A percentile compares a stretch with the other conserved stretches of the same genome.
Evolutionary conservation across 192 early-diverging fungal species (phyloP).

Genomic region (Coemansia sp.): DNA sequence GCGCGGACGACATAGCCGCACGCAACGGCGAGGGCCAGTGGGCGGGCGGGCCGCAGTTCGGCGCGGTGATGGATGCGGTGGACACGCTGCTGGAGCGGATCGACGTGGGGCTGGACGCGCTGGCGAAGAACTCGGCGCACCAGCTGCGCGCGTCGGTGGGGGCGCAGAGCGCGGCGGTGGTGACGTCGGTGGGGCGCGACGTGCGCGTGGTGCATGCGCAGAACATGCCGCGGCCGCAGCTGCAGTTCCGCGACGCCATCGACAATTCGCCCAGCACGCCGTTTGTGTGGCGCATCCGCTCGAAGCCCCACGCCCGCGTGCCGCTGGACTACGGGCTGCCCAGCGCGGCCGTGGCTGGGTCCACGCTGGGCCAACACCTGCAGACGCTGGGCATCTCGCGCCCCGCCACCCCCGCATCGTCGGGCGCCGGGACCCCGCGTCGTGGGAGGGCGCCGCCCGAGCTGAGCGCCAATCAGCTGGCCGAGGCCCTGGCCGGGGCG

Average conservation of each 20-base stretch:
- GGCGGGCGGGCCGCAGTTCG: constrained; percentile 66
- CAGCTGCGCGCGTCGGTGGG: constrained; percentile 18
- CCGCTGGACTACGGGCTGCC: constrained; percentile 68
- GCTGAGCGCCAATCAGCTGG: background rate
- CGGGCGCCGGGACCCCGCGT: constrained; percentile 7
- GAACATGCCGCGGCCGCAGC: constrained; percentile 82
- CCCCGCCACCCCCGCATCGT: constrained; percentile 5
- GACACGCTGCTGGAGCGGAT: constrained; percentile 83
- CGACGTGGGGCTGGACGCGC: constrained; percentile 76
- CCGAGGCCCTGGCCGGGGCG: constrained; percentile 1
- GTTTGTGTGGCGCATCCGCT: constrained; percentile 74
- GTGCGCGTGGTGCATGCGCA: constrained; percentile 64
- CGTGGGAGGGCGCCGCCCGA: constrained; percentile 1
- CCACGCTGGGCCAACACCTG: constrained; percentile 35
- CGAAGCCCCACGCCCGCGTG: constrained; percentile 78
- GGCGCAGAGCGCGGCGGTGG: constrained; percentile 33
- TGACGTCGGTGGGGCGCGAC: constrained; percentile 45
- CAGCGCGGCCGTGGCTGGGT: constrained; percentile 9
- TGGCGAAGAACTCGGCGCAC: constrained; percentile 44
- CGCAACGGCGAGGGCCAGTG: constrained; percentile 57
- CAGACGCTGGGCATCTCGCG: constrained; percentile 37
- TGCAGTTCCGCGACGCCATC: constrained; percentile 78
- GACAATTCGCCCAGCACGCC: constrained; percentile 81
- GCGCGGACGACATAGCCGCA: constrained; percentile 34
- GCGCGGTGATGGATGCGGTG: constrained; percentile 65